A percentile compares a stretch with the other conserved stretches of the same genome.
These are phyloP conservation scores for Thalassiosira mediterranea DNA, from an alignment of 352 stramenopile genomes.

Conservation along the genomic window DNA sequence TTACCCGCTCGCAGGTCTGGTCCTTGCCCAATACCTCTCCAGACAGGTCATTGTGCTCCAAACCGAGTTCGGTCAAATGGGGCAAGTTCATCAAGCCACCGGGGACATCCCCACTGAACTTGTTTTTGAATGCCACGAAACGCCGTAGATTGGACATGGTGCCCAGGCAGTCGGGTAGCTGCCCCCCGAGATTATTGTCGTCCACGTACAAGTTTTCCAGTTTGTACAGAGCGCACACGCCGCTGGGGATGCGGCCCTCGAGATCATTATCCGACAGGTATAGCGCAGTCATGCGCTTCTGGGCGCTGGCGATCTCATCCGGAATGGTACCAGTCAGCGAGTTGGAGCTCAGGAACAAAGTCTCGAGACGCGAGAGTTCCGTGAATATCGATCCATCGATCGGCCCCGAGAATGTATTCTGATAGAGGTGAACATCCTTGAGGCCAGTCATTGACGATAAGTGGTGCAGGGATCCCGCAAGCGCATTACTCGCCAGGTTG, in stretches of 20 bases:
- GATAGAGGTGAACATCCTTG: conserved; percentile 40
- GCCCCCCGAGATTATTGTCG: conserved; percentile 50
- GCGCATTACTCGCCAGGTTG: conserved; percentile 67
- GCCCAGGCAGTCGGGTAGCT: conserved; percentile 50
- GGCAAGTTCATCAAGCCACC: conserved; percentile 44
- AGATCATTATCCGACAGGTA: conserved; percentile 68
- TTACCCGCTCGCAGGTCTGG: conserved; percentile 19
- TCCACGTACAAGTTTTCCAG: conserved; percentile 66
- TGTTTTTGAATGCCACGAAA: conserved; percentile 66
- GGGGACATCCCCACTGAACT: conserved; percentile 62
- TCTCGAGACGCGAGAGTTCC: conserved; percentile 34
- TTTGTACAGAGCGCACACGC: conserved; percentile 53
- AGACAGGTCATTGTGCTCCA: conserved; percentile 69
- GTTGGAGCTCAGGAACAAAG: conserved; percentile 69
- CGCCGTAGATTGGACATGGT: conserved; percentile 34
- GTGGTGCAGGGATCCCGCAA: conserved; percentile 36
- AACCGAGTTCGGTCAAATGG: conserved; percentile 55
- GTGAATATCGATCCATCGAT: conserved; percentile 45
- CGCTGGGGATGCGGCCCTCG: conserved; percentile 57
- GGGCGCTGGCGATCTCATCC: conserved; percentile 33
- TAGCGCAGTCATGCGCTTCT: conserved; percentile 48
- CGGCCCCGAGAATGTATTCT: conserved; percentile 34
- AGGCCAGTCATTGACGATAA: conserved; percentile 26
- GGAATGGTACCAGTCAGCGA: conserved; percentile 58
- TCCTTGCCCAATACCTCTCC: conserved; percentile 53